These are phyloP conservation scores for Daphne laureola DNA, from an alignment of 441 rosid genomes.

Conservation along the genomic window DNA sequence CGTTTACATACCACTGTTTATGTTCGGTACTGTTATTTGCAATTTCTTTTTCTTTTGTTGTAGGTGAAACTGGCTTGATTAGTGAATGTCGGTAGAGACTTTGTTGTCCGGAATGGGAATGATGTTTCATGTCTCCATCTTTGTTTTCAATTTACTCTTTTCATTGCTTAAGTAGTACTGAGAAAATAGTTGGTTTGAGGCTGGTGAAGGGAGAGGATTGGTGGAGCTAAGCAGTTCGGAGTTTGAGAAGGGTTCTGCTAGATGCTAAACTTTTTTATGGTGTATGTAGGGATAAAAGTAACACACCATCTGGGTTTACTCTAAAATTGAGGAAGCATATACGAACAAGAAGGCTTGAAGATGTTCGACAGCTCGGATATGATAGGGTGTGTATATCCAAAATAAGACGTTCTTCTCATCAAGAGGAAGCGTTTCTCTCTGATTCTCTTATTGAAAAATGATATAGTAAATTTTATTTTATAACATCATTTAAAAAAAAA, in stretches of 20 bases:
- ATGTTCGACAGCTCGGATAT: conserved; percentile 95
- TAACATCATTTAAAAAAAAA: too few species aligned
- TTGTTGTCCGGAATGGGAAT: not conserved
- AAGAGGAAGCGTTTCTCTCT: too few species aligned
- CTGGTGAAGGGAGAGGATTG: not conserved
- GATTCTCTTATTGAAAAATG: too few species aligned
- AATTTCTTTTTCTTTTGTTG: not conserved
- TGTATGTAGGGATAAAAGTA: conserved; percentile 77
- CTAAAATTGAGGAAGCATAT: conserved; percentile 88
- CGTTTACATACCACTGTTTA: conserved; percentile 91
- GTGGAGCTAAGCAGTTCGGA: not conserved
- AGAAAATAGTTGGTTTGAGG: not conserved
- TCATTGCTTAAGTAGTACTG: not conserved
- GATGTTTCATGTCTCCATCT: too few species aligned
- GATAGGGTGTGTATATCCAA: conserved; percentile 54
- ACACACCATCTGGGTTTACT: conserved; percentile 97
- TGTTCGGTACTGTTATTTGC: conserved; percentile 38
- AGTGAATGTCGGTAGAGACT: not conserved
- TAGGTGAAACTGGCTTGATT: not conserved
- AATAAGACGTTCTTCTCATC: too few species aligned
- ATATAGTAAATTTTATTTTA: too few species aligned
- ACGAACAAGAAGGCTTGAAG: conserved; percentile 92
- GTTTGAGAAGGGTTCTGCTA: not conserved
- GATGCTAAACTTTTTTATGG: conserved; percentile 1
- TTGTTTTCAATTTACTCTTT: not conserved